phyloP scores from a whole-genome alignment of 495 filamentous ascomycete species.

The Annulohypoxylon bovei region DNA sequence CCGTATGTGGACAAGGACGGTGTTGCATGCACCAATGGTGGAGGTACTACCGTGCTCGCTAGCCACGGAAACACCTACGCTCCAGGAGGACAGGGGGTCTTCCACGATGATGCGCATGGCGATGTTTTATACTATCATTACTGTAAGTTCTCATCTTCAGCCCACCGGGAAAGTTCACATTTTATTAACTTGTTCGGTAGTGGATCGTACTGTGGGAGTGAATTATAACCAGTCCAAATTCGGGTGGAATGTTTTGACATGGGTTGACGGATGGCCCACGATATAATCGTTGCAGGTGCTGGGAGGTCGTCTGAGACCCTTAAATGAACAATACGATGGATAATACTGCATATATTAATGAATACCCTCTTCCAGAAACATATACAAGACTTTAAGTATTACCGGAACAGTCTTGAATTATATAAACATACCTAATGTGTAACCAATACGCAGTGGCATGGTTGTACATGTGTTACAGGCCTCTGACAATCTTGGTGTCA shows the following conservation, averaged over 20 bases:
- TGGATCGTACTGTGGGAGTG: constrained; percentile 66
- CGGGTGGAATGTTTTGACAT: constrained; percentile 69
- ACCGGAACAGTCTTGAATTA: too few species aligned
- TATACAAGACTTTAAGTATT: too few species aligned
- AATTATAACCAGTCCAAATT: constrained; percentile 67
- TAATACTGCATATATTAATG: too few species aligned
- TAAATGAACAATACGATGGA: too few species aligned
- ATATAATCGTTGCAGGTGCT: not conserved
- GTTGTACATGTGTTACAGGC: too few species aligned
- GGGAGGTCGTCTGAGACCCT: too few species aligned
- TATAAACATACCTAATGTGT: too few species aligned
- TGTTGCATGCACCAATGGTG: constrained; percentile 60
- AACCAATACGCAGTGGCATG: too few species aligned
- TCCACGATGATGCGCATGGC: constrained; percentile 34
- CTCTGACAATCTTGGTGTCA: too few species aligned
- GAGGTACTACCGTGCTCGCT: constrained; percentile 68
- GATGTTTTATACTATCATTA: constrained; percentile 76
- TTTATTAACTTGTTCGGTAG: constrained; percentile 15
- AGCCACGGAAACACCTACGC: constrained; percentile 68
- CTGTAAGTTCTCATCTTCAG: constrained; percentile 6
- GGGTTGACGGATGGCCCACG: constrained; percentile 67
- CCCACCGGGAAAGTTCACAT: not conserved
- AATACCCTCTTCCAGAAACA: too few species aligned
- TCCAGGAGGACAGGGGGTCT: constrained; percentile 68
- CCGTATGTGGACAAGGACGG: constrained; percentile 67